Base-by-base conservation (phyloP, 2,329 filamentous ascomycete species). In the Aureobasidium sp. region DNA sequence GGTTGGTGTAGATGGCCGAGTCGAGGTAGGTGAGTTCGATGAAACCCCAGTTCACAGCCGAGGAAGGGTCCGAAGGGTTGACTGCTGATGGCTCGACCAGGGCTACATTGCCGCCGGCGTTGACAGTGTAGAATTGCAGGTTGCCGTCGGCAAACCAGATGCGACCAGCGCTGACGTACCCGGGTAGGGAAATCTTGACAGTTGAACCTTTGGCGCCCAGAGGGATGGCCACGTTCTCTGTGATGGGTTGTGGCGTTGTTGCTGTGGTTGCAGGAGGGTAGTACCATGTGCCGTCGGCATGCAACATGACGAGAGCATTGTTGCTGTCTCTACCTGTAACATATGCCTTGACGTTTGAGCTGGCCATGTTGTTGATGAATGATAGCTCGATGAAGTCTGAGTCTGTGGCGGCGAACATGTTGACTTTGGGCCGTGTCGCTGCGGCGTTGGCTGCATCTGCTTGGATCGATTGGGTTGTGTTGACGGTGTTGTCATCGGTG, bases 51-150 rank as follows among this genome's bases (percentile, higher is more conserved):
- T 64, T 64, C 41, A 70, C 60, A 47, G 67, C 68, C 45, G 67
- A 64, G 56, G 70, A 73, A 2, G 70, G 70, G 53, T 74, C 72
- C 6, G 32, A 49, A 10, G 63, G 63, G 32, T 66, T 64, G 10
- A 66, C 68, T 7, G 72, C 68, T 0, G 76, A 73, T 0, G 77
- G 77, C 58, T 78, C 71, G 11, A 79, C 76, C 1, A 79, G 60
- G 8, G 60, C 62, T 21, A 62, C 59, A 3, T 53, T 58, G 21
- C 69, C 68, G 6, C 57, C 63, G 2, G 56, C 60, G 6, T 54
- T 58, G 14, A 75, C 69, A 44, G 71, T 71, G 60, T 65, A 74
- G 56, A 77, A 77, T 7, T 64, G 56, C 14, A 76, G 64, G 1
- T 68, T 57, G 3, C 72, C 71, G 22, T 70, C 69, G 17, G 71